Evolutionary conservation across 1,284 basidiomycete species (phyloP).

Genomic region (Trichosporon faecale): DNA sequence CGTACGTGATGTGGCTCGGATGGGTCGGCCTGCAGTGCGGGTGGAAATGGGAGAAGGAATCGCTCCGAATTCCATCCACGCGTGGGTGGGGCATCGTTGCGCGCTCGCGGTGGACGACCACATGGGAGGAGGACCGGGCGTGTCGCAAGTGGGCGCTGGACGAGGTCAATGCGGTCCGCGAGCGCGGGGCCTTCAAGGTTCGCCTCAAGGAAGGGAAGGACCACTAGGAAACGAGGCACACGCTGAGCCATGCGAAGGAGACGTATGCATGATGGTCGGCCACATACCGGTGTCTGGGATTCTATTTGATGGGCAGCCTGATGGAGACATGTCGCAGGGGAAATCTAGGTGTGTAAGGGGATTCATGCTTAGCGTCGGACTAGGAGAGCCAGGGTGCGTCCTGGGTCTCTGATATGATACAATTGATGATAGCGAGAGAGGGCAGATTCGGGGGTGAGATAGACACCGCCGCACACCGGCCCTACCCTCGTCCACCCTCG

Average conservation of each 20-base stretch:
- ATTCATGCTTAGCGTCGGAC: background rate
- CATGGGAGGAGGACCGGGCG: conserved; percentile 24
- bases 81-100: conserved; percentile 20
- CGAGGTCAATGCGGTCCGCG: conserved; percentile 40
- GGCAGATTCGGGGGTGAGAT: background rate
- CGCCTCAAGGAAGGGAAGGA: conserved; percentile 49
- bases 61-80: conserved; percentile 73
- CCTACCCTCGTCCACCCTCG: background rate
- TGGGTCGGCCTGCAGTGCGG: conserved; percentile 67
- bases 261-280: conserved; percentile 7
- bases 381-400: background rate
- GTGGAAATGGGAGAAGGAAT: conserved; percentile 83
- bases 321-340: background rate
- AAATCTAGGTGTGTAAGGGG: background rate
- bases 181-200: conserved; percentile 43
- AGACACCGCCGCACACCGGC: background rate
- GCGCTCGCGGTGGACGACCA: conserved; percentile 41
- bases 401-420: background rate
- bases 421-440: background rate
- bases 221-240: conserved; percentile 20
- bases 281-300: background rate
- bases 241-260: background rate
- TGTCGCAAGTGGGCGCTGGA: conserved; percentile 45
- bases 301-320: background rate
- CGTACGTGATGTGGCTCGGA: conserved; percentile 78